Evolutionary conservation across 345 rosid species (phyloP).

Genomic region (Dovyalis caffra): DNA sequence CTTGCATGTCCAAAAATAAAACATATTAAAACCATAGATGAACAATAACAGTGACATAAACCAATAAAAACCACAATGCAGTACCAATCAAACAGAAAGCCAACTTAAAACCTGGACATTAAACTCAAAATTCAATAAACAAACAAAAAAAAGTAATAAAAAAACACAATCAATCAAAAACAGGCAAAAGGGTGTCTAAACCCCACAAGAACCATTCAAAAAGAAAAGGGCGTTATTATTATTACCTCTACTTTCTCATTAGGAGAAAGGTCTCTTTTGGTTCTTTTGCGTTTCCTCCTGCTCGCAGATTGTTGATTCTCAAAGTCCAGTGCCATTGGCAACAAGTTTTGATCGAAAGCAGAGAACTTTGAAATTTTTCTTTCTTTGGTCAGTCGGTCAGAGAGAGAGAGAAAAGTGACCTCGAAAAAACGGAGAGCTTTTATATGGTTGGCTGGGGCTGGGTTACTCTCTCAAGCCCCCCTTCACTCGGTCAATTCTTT

Average conservation of each 20-base stretch:
- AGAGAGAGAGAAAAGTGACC: background rate
- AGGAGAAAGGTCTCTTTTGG: slow-evolving; percentile 6
- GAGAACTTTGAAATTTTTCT: background rate
- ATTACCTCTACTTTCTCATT: slow-evolving; percentile 39
- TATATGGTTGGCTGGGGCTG: no score
- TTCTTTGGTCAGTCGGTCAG: no score
- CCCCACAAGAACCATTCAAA: no score
- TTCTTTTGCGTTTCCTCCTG: slow-evolving; percentile 22
- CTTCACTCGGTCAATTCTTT: background rate
- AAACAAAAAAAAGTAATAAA: background rate
- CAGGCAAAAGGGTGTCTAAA: background rate
- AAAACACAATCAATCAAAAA: background rate
- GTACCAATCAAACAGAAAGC: background rate
- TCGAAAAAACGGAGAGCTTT: background rate
- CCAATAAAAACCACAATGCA: slow-evolving; percentile 1
- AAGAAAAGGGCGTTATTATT: background rate
- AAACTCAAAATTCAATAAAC: background rate
- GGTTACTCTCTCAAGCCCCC: background rate
- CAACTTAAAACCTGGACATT: background rate
- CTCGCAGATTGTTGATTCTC: background rate
- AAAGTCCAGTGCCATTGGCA: slow-evolving; percentile 1
- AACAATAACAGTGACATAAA: background rate
- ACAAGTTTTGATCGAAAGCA: background rate
- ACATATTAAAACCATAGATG: background rate
- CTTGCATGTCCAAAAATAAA: slow-evolving; percentile 22